Evolutionary conservation across 306 rosid species (phyloP).

Genomic region (Dryas alaskensis): DNA sequence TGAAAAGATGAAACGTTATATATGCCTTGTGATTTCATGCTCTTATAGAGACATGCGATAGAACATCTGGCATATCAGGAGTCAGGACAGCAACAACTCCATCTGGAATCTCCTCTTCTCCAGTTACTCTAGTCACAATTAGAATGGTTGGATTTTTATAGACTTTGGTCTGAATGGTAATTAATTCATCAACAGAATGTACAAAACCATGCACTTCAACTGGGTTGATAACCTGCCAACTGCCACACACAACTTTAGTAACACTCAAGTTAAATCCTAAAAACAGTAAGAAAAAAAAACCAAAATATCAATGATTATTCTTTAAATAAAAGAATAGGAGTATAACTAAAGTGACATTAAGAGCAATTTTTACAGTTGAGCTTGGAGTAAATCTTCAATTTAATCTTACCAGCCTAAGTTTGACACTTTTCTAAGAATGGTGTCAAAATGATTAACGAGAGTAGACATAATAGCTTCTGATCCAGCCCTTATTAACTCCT

Average conservation of each 20-base stretch:
- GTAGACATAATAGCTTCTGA: conserved; percentile 24
- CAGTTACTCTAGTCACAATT: conserved; percentile 27
- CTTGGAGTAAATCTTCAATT: background rate
- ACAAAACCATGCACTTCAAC: conserved; percentile 36
- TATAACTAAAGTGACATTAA: background rate
- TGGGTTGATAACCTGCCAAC: conserved; percentile 45
- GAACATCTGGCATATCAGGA: conserved; percentile 35
- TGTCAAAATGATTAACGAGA: conserved; percentile 29
- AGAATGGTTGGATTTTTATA: conserved; percentile 28
- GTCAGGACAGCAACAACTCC: conserved; percentile 42
- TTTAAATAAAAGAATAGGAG: background rate
- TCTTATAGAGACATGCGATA: conserved; percentile 39
- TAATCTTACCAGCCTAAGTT: conserved; percentile 34
- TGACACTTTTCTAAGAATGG: conserved; percentile 29
- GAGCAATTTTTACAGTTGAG: background rate
- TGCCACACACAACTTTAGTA: conserved; percentile 7
- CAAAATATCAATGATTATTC: background rate
- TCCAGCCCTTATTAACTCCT: conserved; percentile 36
- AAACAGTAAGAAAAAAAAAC: background rate
- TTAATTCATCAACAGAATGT: conserved; percentile 24
- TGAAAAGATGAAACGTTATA: background rate
- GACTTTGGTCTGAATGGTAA: conserved; percentile 24
- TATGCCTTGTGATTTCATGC: conserved; percentile 38
- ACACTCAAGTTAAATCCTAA: background rate
- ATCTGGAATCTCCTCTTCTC: conserved; percentile 40